A percentile compares a stretch with the other conserved stretches of the same genome.
These are phyloP conservation scores for Hyphodiscus sp. DNA, from an alignment of 2,329 filamentous ascomycete species.

Conservation along the genomic window DNA sequence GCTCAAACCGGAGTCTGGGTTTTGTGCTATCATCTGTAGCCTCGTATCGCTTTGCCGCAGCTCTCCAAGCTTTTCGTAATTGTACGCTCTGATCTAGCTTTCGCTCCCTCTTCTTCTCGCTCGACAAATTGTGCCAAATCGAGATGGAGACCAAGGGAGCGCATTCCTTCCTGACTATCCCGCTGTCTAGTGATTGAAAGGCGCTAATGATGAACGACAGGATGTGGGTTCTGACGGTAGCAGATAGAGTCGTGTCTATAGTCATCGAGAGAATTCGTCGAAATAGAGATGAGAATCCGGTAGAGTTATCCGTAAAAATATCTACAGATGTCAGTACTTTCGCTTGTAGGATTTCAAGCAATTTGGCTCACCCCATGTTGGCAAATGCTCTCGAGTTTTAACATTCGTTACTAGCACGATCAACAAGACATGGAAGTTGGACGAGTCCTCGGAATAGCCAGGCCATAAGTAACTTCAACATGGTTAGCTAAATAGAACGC, in stretches of 20 bases:
- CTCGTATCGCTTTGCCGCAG: constrained; percentile 78
- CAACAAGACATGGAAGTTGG: constrained; percentile 85
- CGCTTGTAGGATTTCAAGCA: background rate
- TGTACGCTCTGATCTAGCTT: constrained; percentile 68
- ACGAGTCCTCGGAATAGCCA: constrained; percentile 79
- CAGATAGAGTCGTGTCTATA: constrained; percentile 61
- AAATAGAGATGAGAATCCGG: constrained; percentile 84
- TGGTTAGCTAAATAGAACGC: constrained; percentile 15
- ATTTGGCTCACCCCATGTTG: constrained; percentile 67
- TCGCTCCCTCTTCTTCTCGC: constrained; percentile 65
- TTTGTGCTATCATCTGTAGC: constrained; percentile 75
- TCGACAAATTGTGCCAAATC: constrained; percentile 90
- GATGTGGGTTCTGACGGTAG: constrained; percentile 70
- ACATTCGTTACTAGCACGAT: constrained; percentile 81
- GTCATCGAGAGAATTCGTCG: constrained; percentile 84
- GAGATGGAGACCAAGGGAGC: constrained; percentile 90
- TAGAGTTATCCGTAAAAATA: constrained; percentile 68
- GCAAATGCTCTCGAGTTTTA: constrained; percentile 79
- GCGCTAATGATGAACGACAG: constrained; percentile 83
- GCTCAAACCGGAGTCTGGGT: constrained; percentile 78
- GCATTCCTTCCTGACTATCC: constrained; percentile 89
- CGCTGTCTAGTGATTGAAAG: constrained; percentile 88
- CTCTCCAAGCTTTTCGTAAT: constrained; percentile 84
- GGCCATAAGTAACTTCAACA: constrained; percentile 81
- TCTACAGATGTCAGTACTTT: constrained; percentile 37